Conservation (phyloP, 768 basidiomycete genomes). For the Rhodotorula sphaerocarpa region DNA sequence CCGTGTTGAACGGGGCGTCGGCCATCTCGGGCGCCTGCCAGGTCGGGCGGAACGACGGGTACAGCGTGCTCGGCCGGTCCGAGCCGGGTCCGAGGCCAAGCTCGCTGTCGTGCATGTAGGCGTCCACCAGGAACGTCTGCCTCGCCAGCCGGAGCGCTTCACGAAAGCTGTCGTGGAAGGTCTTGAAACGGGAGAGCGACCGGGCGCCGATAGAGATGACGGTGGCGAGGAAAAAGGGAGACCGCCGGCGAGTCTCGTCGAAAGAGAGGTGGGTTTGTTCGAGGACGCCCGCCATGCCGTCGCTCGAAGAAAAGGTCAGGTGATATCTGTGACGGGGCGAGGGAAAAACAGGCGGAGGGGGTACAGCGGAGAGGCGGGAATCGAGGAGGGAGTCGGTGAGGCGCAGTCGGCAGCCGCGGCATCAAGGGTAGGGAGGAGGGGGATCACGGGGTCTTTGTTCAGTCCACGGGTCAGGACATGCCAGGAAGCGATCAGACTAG, state of each 20-base stretch:
- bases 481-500: too few species aligned
- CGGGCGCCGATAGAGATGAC: slow-evolving; percentile 34
- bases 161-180: slow-evolving; percentile 12
- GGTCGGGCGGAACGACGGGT: background rate
- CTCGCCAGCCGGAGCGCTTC: slow-evolving; percentile 25
- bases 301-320: slow-evolving; percentile 17
- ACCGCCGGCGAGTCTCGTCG: slow-evolving; percentile 20
- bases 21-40: background rate
- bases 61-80: background rate
- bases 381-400: background rate
- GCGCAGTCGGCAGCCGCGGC: too few species aligned
- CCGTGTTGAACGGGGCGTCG: background rate
- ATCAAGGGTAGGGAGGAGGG: background rate
- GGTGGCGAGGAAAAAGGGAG: slow-evolving; percentile 27
- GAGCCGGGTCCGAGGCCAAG: background rate
- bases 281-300: background rate
- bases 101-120: background rate
- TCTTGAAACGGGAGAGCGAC: slow-evolving; percentile 23
- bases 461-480: background rate
- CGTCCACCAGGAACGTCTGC: slow-evolving; percentile 10
- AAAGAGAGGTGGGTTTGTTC: slow-evolving; percentile 14
- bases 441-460: background rate
- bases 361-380: background rate
- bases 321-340: slow-evolving; percentile 12
- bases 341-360: background rate